Evolutionary conservation across 495 filamentous ascomycete species (phyloP), one percentile per base, ranked within the genome.

Genomic region (Peziza echinospora): DNA sequence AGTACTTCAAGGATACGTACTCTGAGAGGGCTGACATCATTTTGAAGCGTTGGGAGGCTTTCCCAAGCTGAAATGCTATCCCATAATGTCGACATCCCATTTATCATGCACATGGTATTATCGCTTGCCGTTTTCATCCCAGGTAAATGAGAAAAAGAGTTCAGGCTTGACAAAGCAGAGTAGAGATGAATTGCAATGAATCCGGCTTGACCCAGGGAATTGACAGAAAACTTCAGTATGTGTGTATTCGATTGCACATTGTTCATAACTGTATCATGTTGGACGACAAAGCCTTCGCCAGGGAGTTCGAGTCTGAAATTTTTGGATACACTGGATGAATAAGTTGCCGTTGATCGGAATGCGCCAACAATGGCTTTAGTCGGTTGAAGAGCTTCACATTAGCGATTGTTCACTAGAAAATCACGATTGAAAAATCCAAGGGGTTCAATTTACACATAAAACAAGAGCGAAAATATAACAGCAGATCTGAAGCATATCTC

Each of bases 361-460:
- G 56, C 47, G 28, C 46, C 42, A 49, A 58, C 41, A 41, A 58
- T 52, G 53, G 55, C 56, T 59, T 54, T 24, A 44, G n/a, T n/a
- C n/a, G n/a, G n/a, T n/a, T n/a, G n/a, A n/a, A n/a, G n/a, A n/a
- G n/a, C n/a, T n/a, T n/a, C n/a, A n/a, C n/a, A n/a, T n/a, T n/a
- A n/a, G n/a, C n/a, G n/a, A n/a, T n/a, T n/a, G n/a, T n/a, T n/a
- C n/a, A n/a, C n/a, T n/a, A n/a, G n/a, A n/a, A n/a, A n/a, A n/a
- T n/a, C 43, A 34, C 39, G 37, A 7, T 16, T 47, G 17, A 9
- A 51, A 42, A 25, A 53, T 62, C 43, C 59, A 69, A 68, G 26
- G 69, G 54, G 44, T 52, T 64, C 47, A 55, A 48, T 44, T 61
- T 64, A 63, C 46, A 72, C 45, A 44, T 65, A 51, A 71, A 66